phyloP scores from a whole-genome alignment of 176 grass and related monocot species.

The Urochloa ruziziensis region DNA sequence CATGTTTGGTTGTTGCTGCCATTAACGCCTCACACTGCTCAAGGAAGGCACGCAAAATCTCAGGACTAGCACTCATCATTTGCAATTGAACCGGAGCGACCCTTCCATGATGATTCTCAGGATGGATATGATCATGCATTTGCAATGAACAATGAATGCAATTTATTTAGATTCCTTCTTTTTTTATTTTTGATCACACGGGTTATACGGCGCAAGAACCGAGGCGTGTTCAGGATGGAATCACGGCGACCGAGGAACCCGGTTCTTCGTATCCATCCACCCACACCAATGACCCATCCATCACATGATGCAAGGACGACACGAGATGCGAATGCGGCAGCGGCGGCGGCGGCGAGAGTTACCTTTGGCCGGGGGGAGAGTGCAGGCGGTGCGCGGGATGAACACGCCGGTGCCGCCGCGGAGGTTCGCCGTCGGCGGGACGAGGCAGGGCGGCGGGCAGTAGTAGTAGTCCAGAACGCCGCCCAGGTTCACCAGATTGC shows the following conservation, averaged over 20 bases:
- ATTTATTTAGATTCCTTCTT: background rate
- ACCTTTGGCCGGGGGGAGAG: constrained; percentile 16
- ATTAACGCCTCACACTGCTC: constrained; percentile 1
- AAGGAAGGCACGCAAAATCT: too few species aligned
- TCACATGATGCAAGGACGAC: too few species aligned
- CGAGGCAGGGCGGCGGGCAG: background rate
- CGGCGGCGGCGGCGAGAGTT: background rate
- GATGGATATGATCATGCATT: background rate
- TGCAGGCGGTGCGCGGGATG: constrained; percentile 31
- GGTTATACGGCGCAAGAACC: background rate
- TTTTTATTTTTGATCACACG: background rate
- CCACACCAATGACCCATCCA: too few species aligned
- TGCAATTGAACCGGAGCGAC: too few species aligned
- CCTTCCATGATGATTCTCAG: too few species aligned
- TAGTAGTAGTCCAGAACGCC: constrained; percentile 15
- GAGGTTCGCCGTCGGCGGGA: constrained; percentile 1
- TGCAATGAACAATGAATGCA: background rate
- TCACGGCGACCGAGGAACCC: too few species aligned
- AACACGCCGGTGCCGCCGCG: constrained; percentile 66
- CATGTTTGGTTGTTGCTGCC: background rate
- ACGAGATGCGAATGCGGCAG: background rate
- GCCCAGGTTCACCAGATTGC: background rate
- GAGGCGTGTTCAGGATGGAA: too few species aligned
- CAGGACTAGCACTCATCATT: too few species aligned
- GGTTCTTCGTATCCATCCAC: too few species aligned